A percentile compares a stretch with the other conserved stretches of the same genome.
Conservation (phyloP, 208 protist species). For the Crithidia expoeki region DNA sequence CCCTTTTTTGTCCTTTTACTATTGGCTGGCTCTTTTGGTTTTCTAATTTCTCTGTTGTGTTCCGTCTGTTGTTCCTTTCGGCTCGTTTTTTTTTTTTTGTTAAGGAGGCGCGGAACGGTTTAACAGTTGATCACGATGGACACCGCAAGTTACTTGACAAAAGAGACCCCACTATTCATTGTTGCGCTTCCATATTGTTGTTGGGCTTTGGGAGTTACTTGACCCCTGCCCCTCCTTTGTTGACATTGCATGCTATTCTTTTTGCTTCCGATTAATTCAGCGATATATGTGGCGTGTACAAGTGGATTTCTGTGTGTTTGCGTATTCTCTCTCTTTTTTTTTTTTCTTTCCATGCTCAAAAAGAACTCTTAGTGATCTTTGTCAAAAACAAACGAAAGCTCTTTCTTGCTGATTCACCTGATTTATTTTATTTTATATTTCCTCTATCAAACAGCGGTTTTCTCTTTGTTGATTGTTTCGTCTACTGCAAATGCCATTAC, state of each 20-base stretch:
- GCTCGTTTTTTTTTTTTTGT: neutral
- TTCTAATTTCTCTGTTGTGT: conserved; percentile 5
- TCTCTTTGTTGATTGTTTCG: too few relatives aligned
- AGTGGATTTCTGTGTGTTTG: neutral
- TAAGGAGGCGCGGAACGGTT: too few relatives aligned
- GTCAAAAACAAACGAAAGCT: too few relatives aligned
- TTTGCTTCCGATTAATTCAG: neutral
- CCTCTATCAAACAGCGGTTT: too few relatives aligned
- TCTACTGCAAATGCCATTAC: too few relatives aligned
- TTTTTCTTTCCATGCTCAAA: conserved; percentile 2
- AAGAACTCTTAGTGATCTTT: too few relatives aligned
- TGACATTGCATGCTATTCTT: neutral
- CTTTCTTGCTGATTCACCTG: neutral
- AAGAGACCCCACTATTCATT: too few relatives aligned
- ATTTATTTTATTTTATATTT: conserved; percentile 19
- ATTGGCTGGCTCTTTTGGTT: neutral
- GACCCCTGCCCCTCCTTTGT: neutral
- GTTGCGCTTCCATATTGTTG: too few relatives aligned
- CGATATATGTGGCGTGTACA: neutral
- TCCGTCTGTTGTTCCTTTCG: neutral
- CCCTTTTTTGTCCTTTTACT: neutral
- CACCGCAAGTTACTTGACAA: too few relatives aligned
- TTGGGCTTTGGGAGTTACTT: too few relatives aligned
- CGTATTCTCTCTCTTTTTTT: neutral
- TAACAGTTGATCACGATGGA: too few relatives aligned